phyloP scores from a whole-genome alignment of 2,329 filamentous ascomycete species.

The Diaporthe capsici region DNA sequence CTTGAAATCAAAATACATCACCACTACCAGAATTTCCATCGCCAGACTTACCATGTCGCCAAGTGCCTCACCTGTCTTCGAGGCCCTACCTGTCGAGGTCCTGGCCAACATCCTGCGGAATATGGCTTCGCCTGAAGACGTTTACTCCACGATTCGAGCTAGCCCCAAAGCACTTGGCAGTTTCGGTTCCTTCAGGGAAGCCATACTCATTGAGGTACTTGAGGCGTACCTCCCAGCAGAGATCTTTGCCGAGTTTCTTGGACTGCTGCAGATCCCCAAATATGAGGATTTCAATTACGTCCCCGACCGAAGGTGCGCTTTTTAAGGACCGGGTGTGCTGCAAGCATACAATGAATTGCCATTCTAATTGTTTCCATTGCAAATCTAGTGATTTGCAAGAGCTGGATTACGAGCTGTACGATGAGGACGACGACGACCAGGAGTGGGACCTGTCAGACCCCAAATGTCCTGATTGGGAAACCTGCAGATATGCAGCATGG shows the following conservation, averaged over 20 bases:
- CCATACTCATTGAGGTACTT: not conserved
- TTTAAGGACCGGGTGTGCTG: too few relatives aligned
- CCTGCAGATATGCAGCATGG: not conserved
- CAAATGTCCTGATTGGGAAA: too few relatives aligned
- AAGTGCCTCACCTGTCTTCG: not conserved
- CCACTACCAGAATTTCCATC: not conserved
- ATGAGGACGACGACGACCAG: too few relatives aligned
- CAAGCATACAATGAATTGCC: too few relatives aligned
- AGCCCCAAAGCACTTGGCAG: not conserved
- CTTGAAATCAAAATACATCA: not conserved
- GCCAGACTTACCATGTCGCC: not conserved
- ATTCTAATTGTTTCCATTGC: too few relatives aligned
- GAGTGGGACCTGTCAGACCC: too few relatives aligned
- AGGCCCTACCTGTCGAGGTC: not conserved
- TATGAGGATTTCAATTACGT: not conserved
- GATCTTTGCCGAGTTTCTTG: not conserved
- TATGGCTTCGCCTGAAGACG: not conserved
- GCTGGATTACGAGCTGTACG: too few relatives aligned
- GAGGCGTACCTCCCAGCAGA: not conserved
- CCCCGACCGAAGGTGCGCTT: too few relatives aligned
- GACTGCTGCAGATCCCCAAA: not conserved
- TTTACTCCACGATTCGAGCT: not conserved
- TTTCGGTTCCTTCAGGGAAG: not conserved
- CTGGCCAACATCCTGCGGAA: not conserved
- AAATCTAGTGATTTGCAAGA: too few relatives aligned